These are phyloP conservation scores for Ustilago xerochloae DNA, from an alignment of 1,284 basidiomycete species.

Conservation along the genomic window DNA sequence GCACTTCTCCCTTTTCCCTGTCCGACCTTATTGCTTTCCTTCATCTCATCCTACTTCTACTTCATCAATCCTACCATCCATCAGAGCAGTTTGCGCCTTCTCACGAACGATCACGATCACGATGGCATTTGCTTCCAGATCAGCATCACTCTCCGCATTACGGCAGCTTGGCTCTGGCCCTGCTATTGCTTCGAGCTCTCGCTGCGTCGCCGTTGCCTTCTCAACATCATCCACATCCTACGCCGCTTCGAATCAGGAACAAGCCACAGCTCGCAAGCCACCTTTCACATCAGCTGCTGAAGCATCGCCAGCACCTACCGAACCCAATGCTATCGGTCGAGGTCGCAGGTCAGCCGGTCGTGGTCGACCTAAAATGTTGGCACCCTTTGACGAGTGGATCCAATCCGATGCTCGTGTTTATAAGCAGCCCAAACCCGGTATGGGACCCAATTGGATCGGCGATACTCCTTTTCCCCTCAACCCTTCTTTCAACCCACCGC, in stretches of 20 bases:
- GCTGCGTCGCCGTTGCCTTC: conserved; percentile 26
- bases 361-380: conserved; percentile 37
- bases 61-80: no score
- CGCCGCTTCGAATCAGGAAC: conserved; percentile 22
- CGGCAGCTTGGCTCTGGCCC: conserved; percentile 32
- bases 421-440: conserved; percentile 56
- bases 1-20: not conserved
- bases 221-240: conserved; percentile 28
- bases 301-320: conserved; percentile 20
- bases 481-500: conserved; percentile 63
- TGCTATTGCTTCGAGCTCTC: conserved; percentile 40
- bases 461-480: conserved; percentile 66
- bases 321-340: conserved; percentile 29
- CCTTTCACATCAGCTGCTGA: conserved; percentile 38
- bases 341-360: conserved; percentile 45
- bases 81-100: no score
- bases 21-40: not conserved
- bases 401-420: conserved; percentile 49
- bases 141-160: conserved; percentile 14
- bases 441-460: conserved; percentile 65
- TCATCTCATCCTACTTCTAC: no score
- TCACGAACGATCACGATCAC: no score
- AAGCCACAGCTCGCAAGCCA: conserved; percentile 35
- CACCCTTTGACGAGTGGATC: conserved; percentile 61
- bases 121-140: conserved; percentile 36